Evolutionary conservation across 106 monocot species (phyloP).

Genomic region (Cymbidium sinense): DNA sequence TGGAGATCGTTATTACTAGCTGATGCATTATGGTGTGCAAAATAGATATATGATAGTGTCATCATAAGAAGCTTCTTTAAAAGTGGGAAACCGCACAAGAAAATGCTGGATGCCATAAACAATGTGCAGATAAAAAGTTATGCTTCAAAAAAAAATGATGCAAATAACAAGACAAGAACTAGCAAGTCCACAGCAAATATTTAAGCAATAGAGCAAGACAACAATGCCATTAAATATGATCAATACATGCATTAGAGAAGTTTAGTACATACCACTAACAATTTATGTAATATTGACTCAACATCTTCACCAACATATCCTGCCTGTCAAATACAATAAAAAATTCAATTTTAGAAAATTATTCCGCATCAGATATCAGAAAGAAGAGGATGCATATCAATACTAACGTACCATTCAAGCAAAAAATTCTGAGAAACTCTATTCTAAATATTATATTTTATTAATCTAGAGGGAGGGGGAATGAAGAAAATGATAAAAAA

Average conservation of each 20-base stretch:
- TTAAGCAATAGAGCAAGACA: background rate
- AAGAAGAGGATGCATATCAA: background rate
- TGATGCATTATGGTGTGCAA: background rate
- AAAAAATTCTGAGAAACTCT: background rate
- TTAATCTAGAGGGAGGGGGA: background rate
- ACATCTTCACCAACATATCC: slow-evolving; percentile 99
- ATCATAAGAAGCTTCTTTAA: background rate
- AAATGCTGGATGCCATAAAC: background rate
- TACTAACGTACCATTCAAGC: background rate
- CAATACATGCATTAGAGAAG: background rate
- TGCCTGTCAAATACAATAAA: slow-evolving; percentile 47
- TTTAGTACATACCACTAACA: slow-evolving; percentile 54
- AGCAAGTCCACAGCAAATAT: no score
- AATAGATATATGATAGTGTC: background rate
- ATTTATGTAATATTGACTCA: slow-evolving; percentile 91
- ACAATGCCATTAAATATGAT: background rate
- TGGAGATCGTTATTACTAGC: background rate
- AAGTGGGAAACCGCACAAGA: background rate
- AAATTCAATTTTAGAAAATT: slow-evolving; percentile 7
- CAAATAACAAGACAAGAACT: background rate
- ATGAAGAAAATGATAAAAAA: background rate
- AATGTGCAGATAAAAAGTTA: background rate
- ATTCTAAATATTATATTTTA: background rate
- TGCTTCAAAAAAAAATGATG: background rate
- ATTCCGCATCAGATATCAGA: no score